Percentiles rank a stretch among this genome's conserved stretches.
These are phyloP conservation scores for Fulvia fulva DNA, from an alignment of 2,329 filamentous ascomycete genomes.

Conservation along the genomic window DNA sequence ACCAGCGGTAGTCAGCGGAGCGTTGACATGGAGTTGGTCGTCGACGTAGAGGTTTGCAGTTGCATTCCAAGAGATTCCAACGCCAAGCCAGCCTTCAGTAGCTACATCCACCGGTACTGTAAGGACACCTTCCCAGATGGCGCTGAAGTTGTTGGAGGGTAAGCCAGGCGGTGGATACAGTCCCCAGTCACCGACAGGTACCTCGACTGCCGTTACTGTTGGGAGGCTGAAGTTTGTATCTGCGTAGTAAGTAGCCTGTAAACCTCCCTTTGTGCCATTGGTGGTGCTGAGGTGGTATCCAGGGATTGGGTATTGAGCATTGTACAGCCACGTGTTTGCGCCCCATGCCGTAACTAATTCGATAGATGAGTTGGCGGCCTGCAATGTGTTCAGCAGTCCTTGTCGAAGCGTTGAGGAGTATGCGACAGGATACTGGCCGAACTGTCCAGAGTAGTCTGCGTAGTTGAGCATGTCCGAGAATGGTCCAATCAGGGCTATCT, in stretches of 20 bases:
- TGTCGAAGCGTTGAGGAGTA: slow-evolving; percentile 14
- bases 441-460: slow-evolving; percentile 19
- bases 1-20: slow-evolving; percentile 13
- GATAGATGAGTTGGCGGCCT: slow-evolving; percentile 1
- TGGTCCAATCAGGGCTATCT: slow-evolving; percentile 15
- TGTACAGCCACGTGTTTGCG: slow-evolving; percentile 17
- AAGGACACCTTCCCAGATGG: slow-evolving; percentile 15
- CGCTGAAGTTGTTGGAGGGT: slow-evolving; percentile 19
- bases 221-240: slow-evolving; percentile 14
- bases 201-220: slow-evolving; percentile 7
- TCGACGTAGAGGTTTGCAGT: slow-evolving; percentile 17
- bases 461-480: slow-evolving; percentile 15
- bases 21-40: slow-evolving; percentile 10
- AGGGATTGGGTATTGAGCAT: slow-evolving; percentile 15
- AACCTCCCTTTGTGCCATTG: slow-evolving; percentile 9
- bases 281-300: slow-evolving; percentile 15
- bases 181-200: slow-evolving; percentile 14
- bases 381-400: slow-evolving; percentile 7
- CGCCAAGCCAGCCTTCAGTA: slow-evolving; percentile 17
- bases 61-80: slow-evolving; percentile 14
- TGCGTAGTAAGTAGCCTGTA: slow-evolving; percentile 16
- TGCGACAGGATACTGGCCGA: slow-evolving; percentile 13
- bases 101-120: slow-evolving; percentile 11
- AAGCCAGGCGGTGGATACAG: slow-evolving; percentile 17
- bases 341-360: slow-evolving; percentile 15